Percentiles rank a stretch among this genome's conserved stretches.
Evolutionary conservation across 306 rosid species (phyloP).

Genomic region (Benincasa hispida): DNA sequence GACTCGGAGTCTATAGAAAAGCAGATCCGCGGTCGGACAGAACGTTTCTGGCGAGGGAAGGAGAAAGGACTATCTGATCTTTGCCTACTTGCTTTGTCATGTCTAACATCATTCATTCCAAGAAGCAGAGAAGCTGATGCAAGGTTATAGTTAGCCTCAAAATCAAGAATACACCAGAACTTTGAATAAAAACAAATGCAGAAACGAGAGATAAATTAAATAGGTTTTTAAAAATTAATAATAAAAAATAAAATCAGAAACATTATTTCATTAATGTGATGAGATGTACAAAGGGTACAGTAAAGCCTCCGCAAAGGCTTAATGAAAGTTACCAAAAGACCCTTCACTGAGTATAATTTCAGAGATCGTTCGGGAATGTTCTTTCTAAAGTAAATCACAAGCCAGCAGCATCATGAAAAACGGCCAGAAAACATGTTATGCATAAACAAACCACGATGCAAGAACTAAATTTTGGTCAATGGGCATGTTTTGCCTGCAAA

Average conservation of each 20-base stretch:
- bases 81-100: constrained; percentile 54
- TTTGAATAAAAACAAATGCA: not conserved
- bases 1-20: constrained; percentile 86
- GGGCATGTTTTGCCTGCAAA: not conserved
- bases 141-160: constrained; percentile 22
- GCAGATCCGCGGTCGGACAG: constrained; percentile 57
- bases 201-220: not conserved
- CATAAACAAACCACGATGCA: no score
- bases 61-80: constrained; percentile 88
- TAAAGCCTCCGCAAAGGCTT: not conserved
- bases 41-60: constrained; percentile 96
- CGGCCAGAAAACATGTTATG: no score
- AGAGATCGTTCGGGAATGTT: no score
- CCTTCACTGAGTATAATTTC: not conserved
- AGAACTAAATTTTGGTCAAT: no score
- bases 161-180: not conserved
- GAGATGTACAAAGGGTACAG: not conserved
- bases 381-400: no score
- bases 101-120: constrained; percentile 60
- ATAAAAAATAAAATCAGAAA: not conserved
- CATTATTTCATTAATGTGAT: not conserved
- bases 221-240: not conserved
- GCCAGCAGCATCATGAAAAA: no score
- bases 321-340: not conserved
- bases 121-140: constrained; percentile 78